Base-by-base conservation (phyloP, 225 moss, liverwort and hornwort genomes). In the Sphagnum tenellum region DNA sequence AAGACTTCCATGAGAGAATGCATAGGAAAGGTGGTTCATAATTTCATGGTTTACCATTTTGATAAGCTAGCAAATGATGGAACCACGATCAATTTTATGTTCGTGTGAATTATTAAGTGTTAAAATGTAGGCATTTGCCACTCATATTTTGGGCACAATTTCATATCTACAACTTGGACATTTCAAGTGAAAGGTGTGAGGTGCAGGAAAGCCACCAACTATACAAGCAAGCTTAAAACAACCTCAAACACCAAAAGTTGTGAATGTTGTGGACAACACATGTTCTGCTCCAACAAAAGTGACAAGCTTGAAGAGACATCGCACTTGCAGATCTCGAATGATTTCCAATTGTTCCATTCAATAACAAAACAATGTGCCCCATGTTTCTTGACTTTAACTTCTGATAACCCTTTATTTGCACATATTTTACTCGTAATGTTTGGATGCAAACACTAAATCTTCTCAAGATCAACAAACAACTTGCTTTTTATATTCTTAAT, bases 341-440 rank as follows among this genome's bases (percentile, higher is more conserved):
- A 66, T 84, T 14, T 73, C 75, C 0, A 78, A 84, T 11, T 84
- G 84, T 64, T 70, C 64, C 3, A 69, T 84, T 47, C 80, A 63
- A 12, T 70, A 64, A 70, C 65, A 65, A 14, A 13, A 52, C 29
- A 29, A 29, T 29, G 29, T 29, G 29, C 29, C 29, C 29, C 29
- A 29, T 29, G 29, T 29, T 29, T 29, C 29, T 29, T 29, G 29
- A 29, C 29, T 29, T 29, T 29, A 29, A 29, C 29, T 29, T 29
- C 29, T 29, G 29, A 29, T 29, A 29, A 0, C 1, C 29, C 29
- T 29, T 29, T 29, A 29, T 29, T 29, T 29, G 29, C 29, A 29
- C 29, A 29, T 1, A 29, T 29, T 29, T 29, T 29, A 29, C 29
- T 29, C n/a, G 29, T 29, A 29, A 29, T 29, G 29, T 29, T 29